Base-by-base conservation (phyloP, 139 green algal species). In the Chlorella sp. region DNA sequence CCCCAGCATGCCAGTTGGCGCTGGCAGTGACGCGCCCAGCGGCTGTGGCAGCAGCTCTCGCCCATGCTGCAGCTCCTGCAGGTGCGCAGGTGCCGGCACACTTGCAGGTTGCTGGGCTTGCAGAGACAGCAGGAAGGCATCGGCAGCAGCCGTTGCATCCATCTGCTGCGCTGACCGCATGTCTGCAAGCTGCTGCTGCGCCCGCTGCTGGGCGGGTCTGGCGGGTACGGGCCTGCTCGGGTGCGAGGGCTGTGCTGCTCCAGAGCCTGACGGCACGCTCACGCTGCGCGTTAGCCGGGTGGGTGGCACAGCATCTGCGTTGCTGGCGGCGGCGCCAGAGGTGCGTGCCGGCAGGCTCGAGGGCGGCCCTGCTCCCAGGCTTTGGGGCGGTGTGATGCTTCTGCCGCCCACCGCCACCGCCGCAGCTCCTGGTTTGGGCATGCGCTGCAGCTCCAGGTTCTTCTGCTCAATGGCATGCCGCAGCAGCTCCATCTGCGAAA, bases 401-500 rank as follows among this genome's bases (percentile, higher is more conserved):
- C 54, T 60, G 51, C 51, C 51, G 51, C 51, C 51, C 2, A 2
- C 16, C 2, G 11, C 51, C 13, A 16, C 51, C 9, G 51, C 34
- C 26, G 34, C 13, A 44, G 38, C 38, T 51, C 65, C 62, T 30
- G 65, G 77, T 30, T 77, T 73, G 30, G 77, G 64, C 65, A 74
- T n/a, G 6, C 77, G 40, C 48, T 83, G 64, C 20, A 83, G 64
- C 67, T 84, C 44, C 20, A 69, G 34, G 67, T 86, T 78, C 60
- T 82, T 86, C 70, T 82, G 44, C 58, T 78, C 82, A 56, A 86
- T 75, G 6, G 72, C 82, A n/a, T 82, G 46, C 20, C 73, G 46
- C 43, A 81, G 46, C 20, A 26, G 43, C n/a, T 73, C 74, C 60
- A 75, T 75, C 74, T 86, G 43, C 62, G 32, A n/a, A n/a, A n/a